Base-by-base conservation (phyloP, 805 yeast species). In the Candida xiaguanensis region DNA sequence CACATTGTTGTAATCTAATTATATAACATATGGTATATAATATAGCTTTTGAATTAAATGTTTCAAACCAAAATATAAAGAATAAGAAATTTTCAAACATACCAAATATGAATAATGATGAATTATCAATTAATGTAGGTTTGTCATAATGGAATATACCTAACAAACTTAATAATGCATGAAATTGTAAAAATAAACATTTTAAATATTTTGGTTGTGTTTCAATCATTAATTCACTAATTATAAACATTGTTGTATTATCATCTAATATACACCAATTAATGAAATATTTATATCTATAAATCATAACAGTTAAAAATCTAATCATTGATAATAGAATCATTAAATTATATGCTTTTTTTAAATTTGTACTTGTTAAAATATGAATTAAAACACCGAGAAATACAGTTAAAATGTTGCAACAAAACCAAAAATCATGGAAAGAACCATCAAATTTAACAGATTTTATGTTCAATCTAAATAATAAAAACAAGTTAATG, bases 241-340 rank as follows among this genome's bases (percentile, higher is more conserved):
- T 20, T 6, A 41, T 18, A 12, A 41, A 22, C 41, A 41, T 36
- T 13, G 19, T 35, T n/a, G 44, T 41, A 24, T 18, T 28, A 25
- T 41, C 41, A 19, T 34, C 19, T 8, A 13, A 28, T 13, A 16
- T 14, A 11, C n/a, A 5, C 18, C 17, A n/a, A 8, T 16, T 28
- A 5, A 4, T 20, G 8, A 20, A 9, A 20, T 20, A 20, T 20
- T 9, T 13, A 16, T 15, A 14, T 3, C 17, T 22, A 35, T 20
- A 8, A 12, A 35, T 5, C 4, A 17, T 6, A 2, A 26, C 12
- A 4, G 29, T 7, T 8, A 15, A 3, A 31, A 20, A 37, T 28
- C 19, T 34, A 9, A 26, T 14, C 8, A 37, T 6, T 6, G 36
- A 37, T 19, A 9, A 8, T 11, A 37, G 3, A 15, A 19, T 12